Conservation (phyloP, 73 alveolate species). For the Stentor coeruleus region DNA sequence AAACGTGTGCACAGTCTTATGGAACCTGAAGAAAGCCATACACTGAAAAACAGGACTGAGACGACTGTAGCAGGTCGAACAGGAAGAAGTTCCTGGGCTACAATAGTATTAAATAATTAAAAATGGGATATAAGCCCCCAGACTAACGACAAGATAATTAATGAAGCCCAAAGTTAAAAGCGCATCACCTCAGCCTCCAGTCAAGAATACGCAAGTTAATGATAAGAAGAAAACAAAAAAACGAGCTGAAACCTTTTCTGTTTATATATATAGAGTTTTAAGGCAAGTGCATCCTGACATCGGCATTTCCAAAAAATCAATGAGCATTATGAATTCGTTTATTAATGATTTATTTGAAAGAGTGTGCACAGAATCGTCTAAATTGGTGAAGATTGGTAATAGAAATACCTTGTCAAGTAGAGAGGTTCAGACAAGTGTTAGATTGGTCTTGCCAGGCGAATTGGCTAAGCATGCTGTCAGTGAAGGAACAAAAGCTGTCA, state of each 20-base stretch:
- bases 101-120: too few relatives aligned
- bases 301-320: conserved; percentile 35
- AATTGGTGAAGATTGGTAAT: conserved; percentile 27
- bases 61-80: conserved; percentile 9
- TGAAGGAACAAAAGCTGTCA: conserved; percentile 35
- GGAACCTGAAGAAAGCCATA: not conserved
- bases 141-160: too few relatives aligned
- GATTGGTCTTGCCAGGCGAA: conserved; percentile 35
- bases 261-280: conserved; percentile 25
- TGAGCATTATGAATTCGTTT: conserved; percentile 37
- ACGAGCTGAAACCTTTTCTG: too few relatives aligned
- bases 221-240: too few relatives aligned
- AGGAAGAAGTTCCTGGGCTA: too few relatives aligned
- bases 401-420: conserved; percentile 25
- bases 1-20: not conserved
- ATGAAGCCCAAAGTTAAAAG: too few relatives aligned
- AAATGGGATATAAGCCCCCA: too few relatives aligned
- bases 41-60: not conserved
- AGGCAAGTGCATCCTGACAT: conserved; percentile 43
- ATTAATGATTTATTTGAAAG: conserved; percentile 31
- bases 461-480: conserved; percentile 36
- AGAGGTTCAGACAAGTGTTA: conserved; percentile 38
- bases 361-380: conserved; percentile 32
- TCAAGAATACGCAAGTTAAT: too few relatives aligned
- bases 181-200: too few relatives aligned